Evolutionary conservation across 495 filamentous ascomycete genomes (phyloP), one percentile per base, ranked within the genome.

Genomic region (Neurospora sp.): DNA sequence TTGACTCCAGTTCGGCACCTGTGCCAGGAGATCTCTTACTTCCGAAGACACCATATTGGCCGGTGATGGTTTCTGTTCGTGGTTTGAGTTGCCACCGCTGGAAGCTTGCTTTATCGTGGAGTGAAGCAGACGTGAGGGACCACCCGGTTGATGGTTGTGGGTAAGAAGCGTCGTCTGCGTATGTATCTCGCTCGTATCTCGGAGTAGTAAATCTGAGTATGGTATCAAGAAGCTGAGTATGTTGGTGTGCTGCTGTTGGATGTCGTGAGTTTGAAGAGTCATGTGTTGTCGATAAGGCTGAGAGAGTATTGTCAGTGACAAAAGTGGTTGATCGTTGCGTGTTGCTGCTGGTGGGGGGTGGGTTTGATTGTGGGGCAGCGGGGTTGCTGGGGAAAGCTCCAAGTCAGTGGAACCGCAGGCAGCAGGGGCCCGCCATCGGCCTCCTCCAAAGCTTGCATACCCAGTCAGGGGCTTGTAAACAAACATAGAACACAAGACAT

Each of bases 1-100:
- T 48, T 79, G 90, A 84, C 22, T 91, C 85, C 38, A 35, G 53
- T 82, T 82, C 72, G 84, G 78, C 14, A 91, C 83, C 45, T 87
- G 85, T 71, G 85, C 83, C 69, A 86, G 78, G 14, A 91, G 85
- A 71, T 88, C 86, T 71, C 84, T 72, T 41, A 84, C 73, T 37
- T 78, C 75, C 22, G 80, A 74, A 37, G 78, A 76, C 70, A 69
- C 75, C 78, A 79, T 78, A 12, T 37, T 70, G 68, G 37, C 40
- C 48, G 4, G 20, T 27, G 48, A 27, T 59, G 20, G 20, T 27
- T 31, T 31, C 10, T 27, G 1, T 59, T 59, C 1, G 10, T 27
- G 48, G 48, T 59, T 59, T 14, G 12, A 65, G 53, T 8, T 65
- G 12, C 53, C 22, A 4, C 53, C 12, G 27, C 27, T 65, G 14